Percentiles rank a stretch among this genome's conserved stretches.
phyloP scores from a whole-genome alignment of 1,284 basidiomycete genomes.

The Ganoderma lucidum region DNA sequence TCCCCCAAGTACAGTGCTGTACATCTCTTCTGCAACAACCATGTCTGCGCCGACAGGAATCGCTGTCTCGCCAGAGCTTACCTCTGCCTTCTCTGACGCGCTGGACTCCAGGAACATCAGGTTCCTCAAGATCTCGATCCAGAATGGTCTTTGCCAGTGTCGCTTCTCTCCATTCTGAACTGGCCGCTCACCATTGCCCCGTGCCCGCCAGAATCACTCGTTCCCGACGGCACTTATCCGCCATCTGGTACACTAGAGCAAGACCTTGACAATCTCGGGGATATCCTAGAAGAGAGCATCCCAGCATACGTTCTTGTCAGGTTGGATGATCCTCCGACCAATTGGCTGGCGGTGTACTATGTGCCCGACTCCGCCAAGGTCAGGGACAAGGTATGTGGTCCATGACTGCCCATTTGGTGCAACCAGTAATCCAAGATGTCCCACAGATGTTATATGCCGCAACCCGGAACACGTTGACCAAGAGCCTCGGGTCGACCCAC shows the following conservation, averaged over 20 bases:
- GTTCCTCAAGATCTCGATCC: conserved; percentile 79
- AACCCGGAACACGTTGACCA: conserved; percentile 76
- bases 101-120: conserved; percentile 58
- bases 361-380: conserved; percentile 80
- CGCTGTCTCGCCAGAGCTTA: conserved; percentile 58
- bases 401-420: background rate
- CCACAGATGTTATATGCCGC: conserved; percentile 93
- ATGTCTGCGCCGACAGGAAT: conserved; percentile 82
- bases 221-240: conserved; percentile 59
- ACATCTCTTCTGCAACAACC: conserved; percentile 24
- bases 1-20: no score
- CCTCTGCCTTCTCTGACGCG: conserved; percentile 63
- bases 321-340: conserved; percentile 61
- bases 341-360: conserved; percentile 79
- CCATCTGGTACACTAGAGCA: conserved; percentile 59
- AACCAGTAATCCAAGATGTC: no score
- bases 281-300: conserved; percentile 61
- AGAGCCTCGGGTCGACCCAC: conserved; percentile 76
- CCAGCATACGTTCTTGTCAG: conserved; percentile 81
- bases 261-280: conserved; percentile 66
- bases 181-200: conserved; percentile 35
- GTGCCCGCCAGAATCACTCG: conserved; percentile 66
- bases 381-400: conserved; percentile 70
- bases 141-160: conserved; percentile 61
- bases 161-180: conserved; percentile 28